Base-by-base conservation (phyloP, 83 land plant species). In the Picea abies region DNA sequence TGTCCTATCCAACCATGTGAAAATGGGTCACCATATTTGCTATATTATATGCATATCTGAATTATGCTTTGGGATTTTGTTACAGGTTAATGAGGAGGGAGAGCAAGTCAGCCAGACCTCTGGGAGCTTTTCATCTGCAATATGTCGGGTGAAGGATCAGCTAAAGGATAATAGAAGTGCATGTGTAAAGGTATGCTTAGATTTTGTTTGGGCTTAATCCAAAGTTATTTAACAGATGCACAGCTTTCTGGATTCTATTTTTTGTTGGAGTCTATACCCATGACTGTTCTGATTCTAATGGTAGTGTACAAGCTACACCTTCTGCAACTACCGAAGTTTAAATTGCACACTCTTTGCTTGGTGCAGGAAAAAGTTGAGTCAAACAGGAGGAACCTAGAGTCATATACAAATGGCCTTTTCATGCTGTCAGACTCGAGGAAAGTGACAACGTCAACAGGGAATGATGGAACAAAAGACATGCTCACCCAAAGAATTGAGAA, bases 401-500 rank as follows among this genome's bases (percentile, higher is more conserved):
- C 29, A 26, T 78, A 60, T 14, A 60, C 64, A 17, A 41, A 26
- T 22, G 23, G 60, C 19, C 80, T 78, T 26, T 64, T 29, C n/a
- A 47, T 16, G 41, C 63, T 88, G 25, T 86, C 94, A 22, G 78
- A 70, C 23, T 80, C 81, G 2, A 81, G 92, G 35, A 35, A 35
- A 35, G 35, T 41, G 11, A 22, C 16, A n/a, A 39, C 37, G 29
- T 26, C 3, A 14, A 63, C 61, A 77, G 26, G 39, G 70, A 41
- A 58, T 64, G 84, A 80, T 73, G 82, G 63, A 79, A 52, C 63
- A n/a, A 79, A 83, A 56, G 89, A 91, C 67, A 67, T 88, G n/a
- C 76, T 94, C 35, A 82, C 90, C 52, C 83, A 80, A 78, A 88
- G 93, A 80, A 95, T 90, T 82, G 88, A 87, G 19, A 93, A 91